These are phyloP conservation scores for Umbelopsis sp. DNA, from an alignment of 192 early-diverging fungal species.

Conservation along the genomic window DNA sequence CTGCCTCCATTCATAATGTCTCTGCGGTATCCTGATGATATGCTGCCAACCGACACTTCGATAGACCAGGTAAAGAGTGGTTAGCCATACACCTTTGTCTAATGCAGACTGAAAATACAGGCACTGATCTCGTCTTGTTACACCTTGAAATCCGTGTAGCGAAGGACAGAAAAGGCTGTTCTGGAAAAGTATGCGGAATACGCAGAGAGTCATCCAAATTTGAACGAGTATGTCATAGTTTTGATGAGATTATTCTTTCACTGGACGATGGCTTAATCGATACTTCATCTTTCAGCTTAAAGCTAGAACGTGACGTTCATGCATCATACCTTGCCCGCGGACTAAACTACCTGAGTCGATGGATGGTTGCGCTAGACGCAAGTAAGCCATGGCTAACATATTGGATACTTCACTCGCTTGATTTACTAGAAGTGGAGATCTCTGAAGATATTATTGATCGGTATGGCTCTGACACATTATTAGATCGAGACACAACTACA, in stretches of 20 bases:
- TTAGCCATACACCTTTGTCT: background rate
- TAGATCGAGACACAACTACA: too few relatives aligned
- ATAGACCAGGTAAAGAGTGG: constrained; percentile 53
- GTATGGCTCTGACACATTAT: background rate
- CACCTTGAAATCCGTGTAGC: background rate
- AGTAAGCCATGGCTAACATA: constrained; percentile 90
- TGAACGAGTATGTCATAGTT: constrained; percentile 10
- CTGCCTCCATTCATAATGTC: background rate
- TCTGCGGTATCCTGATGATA: constrained; percentile 53
- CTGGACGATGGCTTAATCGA: too few relatives aligned
- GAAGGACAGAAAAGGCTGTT: constrained; percentile 18
- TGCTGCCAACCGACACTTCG: constrained; percentile 59
- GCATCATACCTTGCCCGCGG: constrained; percentile 54
- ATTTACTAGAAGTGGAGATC: constrained; percentile 67
- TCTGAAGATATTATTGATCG: constrained; percentile 46
- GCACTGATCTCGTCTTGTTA: constrained; percentile 22
- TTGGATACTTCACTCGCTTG: constrained; percentile 87
- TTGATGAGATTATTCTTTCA: too few relatives aligned
- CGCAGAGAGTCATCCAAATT: constrained; percentile 19
- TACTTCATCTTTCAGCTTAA: constrained; percentile 30
- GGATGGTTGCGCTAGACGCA: constrained; percentile 76
- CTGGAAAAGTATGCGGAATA: constrained; percentile 31
- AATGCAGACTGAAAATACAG: constrained; percentile 18
- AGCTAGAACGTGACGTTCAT: constrained; percentile 59
- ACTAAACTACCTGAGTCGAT: constrained; percentile 51